Evolutionary conservation across 139 green algal species (phyloP), one percentile per base, ranked within the genome.

Genomic region (Chlamydomonas urium): DNA sequence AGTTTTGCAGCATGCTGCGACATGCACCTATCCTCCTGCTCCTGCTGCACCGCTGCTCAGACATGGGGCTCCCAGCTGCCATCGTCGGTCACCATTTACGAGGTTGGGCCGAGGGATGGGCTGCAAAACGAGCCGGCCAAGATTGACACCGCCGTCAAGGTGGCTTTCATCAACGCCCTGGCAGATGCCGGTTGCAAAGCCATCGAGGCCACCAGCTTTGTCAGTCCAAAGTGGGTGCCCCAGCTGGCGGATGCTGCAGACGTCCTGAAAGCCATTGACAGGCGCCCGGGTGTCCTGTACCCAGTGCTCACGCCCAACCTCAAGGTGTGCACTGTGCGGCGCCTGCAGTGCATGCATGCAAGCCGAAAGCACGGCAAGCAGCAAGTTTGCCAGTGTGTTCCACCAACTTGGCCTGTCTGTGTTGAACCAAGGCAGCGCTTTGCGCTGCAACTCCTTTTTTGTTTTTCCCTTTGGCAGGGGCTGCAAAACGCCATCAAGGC

Each of bases 151-250:
- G 75, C 78, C 4, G 72, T 83, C 2, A 95, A 97, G 63, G 75
- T 96, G 4, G 47, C 77, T 14, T 82, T 96, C 19, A 91, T 97
- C 2, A 65, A 93, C 47, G 68, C 66, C 26, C 72, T 97, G 36
- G 78, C 79, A 3, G 73, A 48, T 1, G 83, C 87, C 3, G 91
- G 91, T 0, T 78, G 89, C 48, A 76, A 79, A 33, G 53, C 35
- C 35, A 84, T 97, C 0, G 92, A 98, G 65, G 86, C 83, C 2
- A 97, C 93, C 19, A 88, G 71, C 68, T 98, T 97, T 80, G 93
- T 97, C 35, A 93, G 85, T 2, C 92, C 91, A 14, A 97, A 96
- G 59, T 93, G 87, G 86, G 90, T 97, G 62, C 92, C 90, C 0
- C 92, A 97, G 79, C 78, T 97, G 50, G 89, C 90, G 2, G 93